phyloP scores from a whole-genome alignment of 2,329 filamentous ascomycete genomes.

The Lithohypha guttulata region DNA sequence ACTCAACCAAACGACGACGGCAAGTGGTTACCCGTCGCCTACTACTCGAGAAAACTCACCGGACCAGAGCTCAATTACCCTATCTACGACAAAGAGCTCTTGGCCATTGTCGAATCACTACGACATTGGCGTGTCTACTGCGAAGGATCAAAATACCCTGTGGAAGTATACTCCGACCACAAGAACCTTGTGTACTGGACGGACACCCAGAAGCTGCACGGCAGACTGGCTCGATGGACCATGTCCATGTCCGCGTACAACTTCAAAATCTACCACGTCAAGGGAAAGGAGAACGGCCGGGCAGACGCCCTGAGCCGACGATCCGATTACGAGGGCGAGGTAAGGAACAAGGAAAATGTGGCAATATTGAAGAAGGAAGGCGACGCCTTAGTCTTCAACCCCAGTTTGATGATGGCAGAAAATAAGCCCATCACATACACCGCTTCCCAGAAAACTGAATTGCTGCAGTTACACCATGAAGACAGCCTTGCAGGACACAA shows the following conservation, averaged over 20 bases:
- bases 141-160: conserved; percentile 11
- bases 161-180: conserved; percentile 16
- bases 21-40: conserved; percentile 9
- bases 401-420: neutral
- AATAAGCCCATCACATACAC: neutral
- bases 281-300: conserved; percentile 10
- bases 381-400: conserved; percentile 5
- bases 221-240: conserved; percentile 8
- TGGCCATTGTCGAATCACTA: conserved; percentile 14
- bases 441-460: conserved; percentile 5
- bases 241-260: conserved; percentile 11
- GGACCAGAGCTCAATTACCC: conserved; percentile 11
- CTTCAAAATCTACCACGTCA: conserved; percentile 13
- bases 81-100: conserved; percentile 18
- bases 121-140: conserved; percentile 15
- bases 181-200: conserved; percentile 17
- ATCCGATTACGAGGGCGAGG: conserved; percentile 12
- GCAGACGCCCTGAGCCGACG: conserved; percentile 14
- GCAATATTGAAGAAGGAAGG: conserved; percentile 4
- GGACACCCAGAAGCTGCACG: conserved; percentile 11
- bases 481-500: conserved; percentile 3
- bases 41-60: conserved; percentile 13
- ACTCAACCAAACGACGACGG: conserved; percentile 8
- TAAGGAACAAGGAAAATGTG: neutral
- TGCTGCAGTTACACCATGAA: conserved; percentile 10